Percentiles rank a stretch among this genome's conserved stretches.
phyloP scores from a whole-genome alignment of 345 rosid species.

The Syzygium aromaticum region DNA sequence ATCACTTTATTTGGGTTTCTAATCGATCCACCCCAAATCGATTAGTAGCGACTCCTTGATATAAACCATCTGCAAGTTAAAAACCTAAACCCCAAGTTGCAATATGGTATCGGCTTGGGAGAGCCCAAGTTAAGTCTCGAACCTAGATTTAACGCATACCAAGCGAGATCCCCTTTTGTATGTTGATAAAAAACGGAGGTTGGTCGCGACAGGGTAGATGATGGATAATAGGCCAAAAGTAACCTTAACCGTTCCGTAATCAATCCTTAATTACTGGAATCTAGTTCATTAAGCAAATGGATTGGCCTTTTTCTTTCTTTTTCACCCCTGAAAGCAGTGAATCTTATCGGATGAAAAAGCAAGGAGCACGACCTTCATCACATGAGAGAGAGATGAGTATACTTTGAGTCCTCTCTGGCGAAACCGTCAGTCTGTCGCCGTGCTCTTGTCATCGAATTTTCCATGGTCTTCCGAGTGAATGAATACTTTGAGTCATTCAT shows the following conservation, averaged over 20 bases:
- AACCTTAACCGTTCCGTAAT: neutral
- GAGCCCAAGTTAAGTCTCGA: too few relatives aligned
- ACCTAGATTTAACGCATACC: too few relatives aligned
- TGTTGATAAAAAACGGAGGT: too few relatives aligned
- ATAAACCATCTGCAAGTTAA: too few relatives aligned
- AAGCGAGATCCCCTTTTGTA: too few relatives aligned
- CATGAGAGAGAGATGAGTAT: neutral
- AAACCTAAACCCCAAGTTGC: too few relatives aligned
- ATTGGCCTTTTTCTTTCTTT: neutral
- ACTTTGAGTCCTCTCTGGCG: neutral
- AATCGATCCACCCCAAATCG: too few relatives aligned
- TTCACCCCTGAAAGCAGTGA: neutral
- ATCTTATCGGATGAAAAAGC: neutral
- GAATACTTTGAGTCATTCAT: neutral
- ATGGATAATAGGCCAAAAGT: neutral
- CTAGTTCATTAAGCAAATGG: neutral
- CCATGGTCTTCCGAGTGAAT: neutral
- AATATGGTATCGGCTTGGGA: too few relatives aligned
- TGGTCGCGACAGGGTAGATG: too few relatives aligned
- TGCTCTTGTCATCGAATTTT: neutral
- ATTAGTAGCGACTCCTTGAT: too few relatives aligned
- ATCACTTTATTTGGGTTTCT: too few relatives aligned
- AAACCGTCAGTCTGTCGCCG: neutral
- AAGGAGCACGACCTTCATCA: neutral
- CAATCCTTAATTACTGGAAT: neutral